Percentiles rank a stretch among this genome's conserved stretches.
Conservation (phyloP, 805 yeast genomes). For the Blastobotrys parvus region DNA sequence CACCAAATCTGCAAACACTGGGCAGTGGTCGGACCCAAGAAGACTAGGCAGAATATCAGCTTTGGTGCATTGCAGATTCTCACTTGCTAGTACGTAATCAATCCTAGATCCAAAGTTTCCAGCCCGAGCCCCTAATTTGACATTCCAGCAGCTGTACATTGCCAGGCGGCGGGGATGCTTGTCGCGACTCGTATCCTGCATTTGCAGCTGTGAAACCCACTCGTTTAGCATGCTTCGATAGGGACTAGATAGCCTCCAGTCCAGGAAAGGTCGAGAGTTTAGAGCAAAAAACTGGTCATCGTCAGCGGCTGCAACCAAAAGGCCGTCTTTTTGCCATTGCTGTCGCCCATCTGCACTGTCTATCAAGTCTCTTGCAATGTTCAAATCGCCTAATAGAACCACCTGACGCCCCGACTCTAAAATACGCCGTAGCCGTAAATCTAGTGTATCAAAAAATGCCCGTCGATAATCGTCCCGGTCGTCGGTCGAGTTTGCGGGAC, state of each 20-base stretch:
- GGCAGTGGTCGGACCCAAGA: conserved; percentile 93
- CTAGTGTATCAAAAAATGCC: conserved; percentile 48
- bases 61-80: conserved; percentile 33
- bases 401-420: conserved; percentile 56
- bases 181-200: conserved; percentile 27
- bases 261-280: conserved; percentile 26
- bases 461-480: conserved; percentile 45
- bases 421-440: conserved; percentile 53
- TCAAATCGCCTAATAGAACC: conserved; percentile 81
- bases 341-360: conserved; percentile 71
- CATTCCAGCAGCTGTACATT: conserved; percentile 91
- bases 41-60: conserved; percentile 58
- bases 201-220: conserved; percentile 29
- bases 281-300: conserved; percentile 29
- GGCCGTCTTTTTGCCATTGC: conserved; percentile 31
- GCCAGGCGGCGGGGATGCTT: conserved; percentile 48
- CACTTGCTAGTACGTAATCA: conserved; percentile 59
- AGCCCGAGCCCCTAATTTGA: conserved; percentile 64
- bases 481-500: conserved; percentile 83
- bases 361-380: conserved; percentile 68
- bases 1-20: conserved; percentile 64
- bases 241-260: conserved; percentile 35
- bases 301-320: conserved; percentile 1
- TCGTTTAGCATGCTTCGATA: conserved; percentile 40
- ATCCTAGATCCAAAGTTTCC: conserved; percentile 82